Percentiles rank a stretch among this genome's conserved stretches.
Evolutionary conservation across 306 rosid species (phyloP).

Genomic region (Fagus crenata): DNA sequence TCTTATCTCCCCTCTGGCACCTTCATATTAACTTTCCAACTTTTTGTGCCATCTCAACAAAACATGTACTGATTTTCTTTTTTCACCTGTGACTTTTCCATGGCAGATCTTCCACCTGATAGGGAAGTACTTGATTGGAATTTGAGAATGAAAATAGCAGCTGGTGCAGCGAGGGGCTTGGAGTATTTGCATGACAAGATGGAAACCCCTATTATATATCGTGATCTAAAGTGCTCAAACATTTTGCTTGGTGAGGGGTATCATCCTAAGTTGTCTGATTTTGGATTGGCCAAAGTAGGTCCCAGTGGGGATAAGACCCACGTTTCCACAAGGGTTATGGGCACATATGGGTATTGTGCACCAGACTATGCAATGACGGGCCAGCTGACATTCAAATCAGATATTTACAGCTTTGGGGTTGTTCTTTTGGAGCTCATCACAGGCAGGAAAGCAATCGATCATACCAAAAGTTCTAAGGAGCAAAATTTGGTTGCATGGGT

Average conservation of each 20-base stretch:
- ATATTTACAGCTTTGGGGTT: conserved; percentile 87
- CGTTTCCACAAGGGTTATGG: conserved; percentile 79
- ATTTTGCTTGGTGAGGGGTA: conserved; percentile 77
- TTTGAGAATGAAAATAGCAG: conserved; percentile 76
- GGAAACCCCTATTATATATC: conserved; percentile 70
- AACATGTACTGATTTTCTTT: background rate
- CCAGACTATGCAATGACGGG: conserved; percentile 87
- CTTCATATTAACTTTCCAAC: background rate
- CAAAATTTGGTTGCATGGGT: conserved; percentile 85
- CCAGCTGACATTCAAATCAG: conserved; percentile 79
- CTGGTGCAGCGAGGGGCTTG: conserved; percentile 79
- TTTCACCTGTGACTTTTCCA: background rate
- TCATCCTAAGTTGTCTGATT: conserved; percentile 82
- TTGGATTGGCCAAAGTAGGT: conserved; percentile 84
- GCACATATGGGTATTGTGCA: conserved; percentile 84
- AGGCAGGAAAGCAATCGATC: conserved; percentile 71
- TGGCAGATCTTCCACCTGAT: conserved; percentile 49
- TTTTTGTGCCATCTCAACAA: background rate
- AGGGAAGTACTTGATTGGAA: conserved; percentile 73
- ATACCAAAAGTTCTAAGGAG: conserved; percentile 40
- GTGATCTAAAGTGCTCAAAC: conserved; percentile 84
- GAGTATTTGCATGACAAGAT: conserved; percentile 79
- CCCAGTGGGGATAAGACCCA: conserved; percentile 76
- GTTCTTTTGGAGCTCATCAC: conserved; percentile 94
- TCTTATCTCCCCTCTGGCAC: conserved; percentile 4